Conservation (phyloP, 768 basidiomycete species). For the Myochromella boudieri region DNA sequence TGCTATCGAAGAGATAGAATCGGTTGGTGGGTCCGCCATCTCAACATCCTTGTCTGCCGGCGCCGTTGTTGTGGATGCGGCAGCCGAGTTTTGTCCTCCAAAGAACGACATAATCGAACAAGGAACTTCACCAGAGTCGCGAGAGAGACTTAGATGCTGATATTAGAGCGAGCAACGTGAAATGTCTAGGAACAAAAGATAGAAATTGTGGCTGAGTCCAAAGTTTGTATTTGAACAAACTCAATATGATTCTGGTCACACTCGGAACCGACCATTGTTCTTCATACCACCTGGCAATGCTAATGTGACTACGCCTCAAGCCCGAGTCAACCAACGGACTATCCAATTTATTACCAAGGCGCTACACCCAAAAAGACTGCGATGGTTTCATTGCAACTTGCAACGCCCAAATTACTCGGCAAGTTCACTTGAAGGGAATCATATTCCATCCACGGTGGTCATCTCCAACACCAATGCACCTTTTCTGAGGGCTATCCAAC, state of each 20-base stretch:
- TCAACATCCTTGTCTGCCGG: conserved; percentile 56
- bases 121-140: conserved; percentile 2
- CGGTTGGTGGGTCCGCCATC: conserved; percentile 75
- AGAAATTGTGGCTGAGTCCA: conserved; percentile 3
- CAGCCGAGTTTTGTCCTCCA: conserved; percentile 10
- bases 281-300: no score
- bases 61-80: conserved; percentile 11
- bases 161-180: neutral
- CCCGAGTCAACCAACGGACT: no score
- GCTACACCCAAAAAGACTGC: no score
- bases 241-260: no score
- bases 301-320: no score
- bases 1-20: conserved; percentile 82
- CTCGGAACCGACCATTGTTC: conserved; percentile 1
- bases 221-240: conserved; percentile 1
- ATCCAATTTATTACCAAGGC: no score
- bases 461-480: no score
- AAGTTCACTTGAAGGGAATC: no score
- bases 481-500: no score
- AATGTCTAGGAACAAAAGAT: conserved; percentile 1
- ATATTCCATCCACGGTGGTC: no score
- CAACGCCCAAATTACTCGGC: no score
- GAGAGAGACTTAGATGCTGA: neutral
- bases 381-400: no score
- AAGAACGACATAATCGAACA: conserved; percentile 16